A percentile compares a stretch with the other conserved stretches of the same genome.
phyloP scores from a whole-genome alignment of 192 early-diverging fungal genomes.

The Gryganskiella cystojenkinii region DNA sequence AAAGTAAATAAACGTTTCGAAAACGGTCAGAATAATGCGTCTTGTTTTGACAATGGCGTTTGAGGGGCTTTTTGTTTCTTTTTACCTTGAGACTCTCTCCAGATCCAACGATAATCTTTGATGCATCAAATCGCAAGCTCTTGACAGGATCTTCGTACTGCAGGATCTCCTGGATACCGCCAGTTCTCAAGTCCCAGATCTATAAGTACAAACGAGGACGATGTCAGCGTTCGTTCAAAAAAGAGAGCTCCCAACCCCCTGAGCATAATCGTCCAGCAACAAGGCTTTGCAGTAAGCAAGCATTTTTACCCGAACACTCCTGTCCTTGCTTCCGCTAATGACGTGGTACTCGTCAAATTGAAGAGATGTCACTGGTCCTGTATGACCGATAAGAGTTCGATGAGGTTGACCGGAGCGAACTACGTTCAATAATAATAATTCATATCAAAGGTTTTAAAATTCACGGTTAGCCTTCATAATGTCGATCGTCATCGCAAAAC shows the following conservation, averaged over 20 bases:
- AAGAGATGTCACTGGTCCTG: constrained; percentile 67
- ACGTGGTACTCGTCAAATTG: constrained; percentile 77
- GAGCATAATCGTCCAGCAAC: background rate
- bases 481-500: background rate
- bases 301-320: constrained; percentile 61
- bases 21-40: too few relatives aligned
- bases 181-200: constrained; percentile 84
- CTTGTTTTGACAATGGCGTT: too few relatives aligned
- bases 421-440: too few relatives aligned
- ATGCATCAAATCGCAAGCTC: constrained; percentile 62
- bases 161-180: constrained; percentile 67
- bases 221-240: too few relatives aligned
- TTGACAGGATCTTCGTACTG: constrained; percentile 65
- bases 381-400: constrained; percentile 75
- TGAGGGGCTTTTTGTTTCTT: too few relatives aligned
- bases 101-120: constrained; percentile 66
- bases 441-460: too few relatives aligned
- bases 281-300: background rate
- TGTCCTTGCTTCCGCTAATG: constrained; percentile 78
- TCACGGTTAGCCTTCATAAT: too few relatives aligned
- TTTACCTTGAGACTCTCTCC: constrained; percentile 54
- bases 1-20: too few relatives aligned
- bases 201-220: constrained; percentile 12
- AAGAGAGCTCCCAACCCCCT: too few relatives aligned
- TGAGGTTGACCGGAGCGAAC: constrained; percentile 79